Conservation (phyloP, 1,284 basidiomycete species). For the Gymnopus androsaceus region DNA sequence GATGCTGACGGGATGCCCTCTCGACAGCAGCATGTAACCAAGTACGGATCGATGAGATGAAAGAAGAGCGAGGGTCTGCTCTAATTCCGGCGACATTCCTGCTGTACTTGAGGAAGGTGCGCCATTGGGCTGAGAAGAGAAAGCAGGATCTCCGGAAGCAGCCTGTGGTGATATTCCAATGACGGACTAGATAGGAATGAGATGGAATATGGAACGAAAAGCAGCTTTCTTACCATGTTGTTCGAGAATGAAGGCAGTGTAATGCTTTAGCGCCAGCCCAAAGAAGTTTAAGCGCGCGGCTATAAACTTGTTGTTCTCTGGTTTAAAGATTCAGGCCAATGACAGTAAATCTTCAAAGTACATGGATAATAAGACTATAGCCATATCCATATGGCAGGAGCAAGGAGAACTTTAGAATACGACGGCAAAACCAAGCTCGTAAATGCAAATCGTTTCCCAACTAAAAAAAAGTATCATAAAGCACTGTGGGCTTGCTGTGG, state of each 20-base stretch:
- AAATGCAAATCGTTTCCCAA: too few relatives aligned
- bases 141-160: constrained; percentile 26
- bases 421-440: too few relatives aligned
- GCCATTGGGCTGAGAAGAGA: constrained; percentile 27
- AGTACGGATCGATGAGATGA: constrained; percentile 83
- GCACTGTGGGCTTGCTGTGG: too few relatives aligned
- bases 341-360: too few relatives aligned
- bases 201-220: neutral
- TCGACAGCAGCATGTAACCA: constrained; percentile 83
- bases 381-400: too few relatives aligned
- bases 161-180: constrained; percentile 10
- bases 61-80: constrained; percentile 75
- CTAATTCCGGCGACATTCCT: constrained; percentile 63
- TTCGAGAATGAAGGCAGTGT: neutral
- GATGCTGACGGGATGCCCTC: constrained; percentile 66
- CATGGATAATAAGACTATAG: too few relatives aligned
- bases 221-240: constrained; percentile 6
- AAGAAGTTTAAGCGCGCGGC: too few relatives aligned
- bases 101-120: constrained; percentile 15
- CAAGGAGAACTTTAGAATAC: too few relatives aligned
- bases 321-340: too few relatives aligned
- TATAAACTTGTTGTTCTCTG: too few relatives aligned
- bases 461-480: too few relatives aligned
- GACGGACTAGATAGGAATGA: constrained; percentile 1
- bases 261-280: neutral